Conservation (phyloP, 345 rosid species). For the Eucalyptus leucophloia region DNA sequence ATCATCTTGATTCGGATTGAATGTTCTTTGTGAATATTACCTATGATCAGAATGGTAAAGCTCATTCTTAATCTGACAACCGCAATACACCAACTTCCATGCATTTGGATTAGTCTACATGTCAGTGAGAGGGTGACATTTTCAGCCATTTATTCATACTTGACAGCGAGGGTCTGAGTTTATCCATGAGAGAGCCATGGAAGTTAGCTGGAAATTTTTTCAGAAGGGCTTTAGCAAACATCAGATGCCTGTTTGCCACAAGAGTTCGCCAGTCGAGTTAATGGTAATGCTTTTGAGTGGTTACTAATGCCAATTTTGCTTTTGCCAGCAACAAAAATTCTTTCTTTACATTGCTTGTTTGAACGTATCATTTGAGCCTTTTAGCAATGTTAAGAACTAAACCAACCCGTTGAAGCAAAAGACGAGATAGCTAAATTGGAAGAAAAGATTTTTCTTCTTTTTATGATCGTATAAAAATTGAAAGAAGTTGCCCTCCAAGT, state of each 20-base stretch:
- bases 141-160: neutral
- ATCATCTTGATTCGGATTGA: neutral
- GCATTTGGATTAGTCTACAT: neutral
- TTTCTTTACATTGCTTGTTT: neutral
- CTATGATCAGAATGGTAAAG: neutral
- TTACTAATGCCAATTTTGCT: neutral
- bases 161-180: neutral
- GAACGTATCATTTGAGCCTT: neutral
- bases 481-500: neutral
- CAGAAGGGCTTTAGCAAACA: neutral
- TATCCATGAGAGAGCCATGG: neutral
- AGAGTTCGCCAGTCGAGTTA: neutral
- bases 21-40: neutral
- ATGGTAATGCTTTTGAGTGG: neutral
- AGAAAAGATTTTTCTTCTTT: neutral
- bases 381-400: neutral
- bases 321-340: neutral
- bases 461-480: neutral
- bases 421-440: neutral
- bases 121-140: neutral
- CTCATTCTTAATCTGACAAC: neutral
- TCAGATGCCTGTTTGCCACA: neutral
- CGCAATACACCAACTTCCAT: neutral
- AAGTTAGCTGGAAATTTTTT: neutral
- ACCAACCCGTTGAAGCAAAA: neutral